Evolutionary conservation across 164 flowering plant species (phyloP), one percentile per base, ranked within the genome.

Genomic region (Tinospora cordifolia): DNA sequence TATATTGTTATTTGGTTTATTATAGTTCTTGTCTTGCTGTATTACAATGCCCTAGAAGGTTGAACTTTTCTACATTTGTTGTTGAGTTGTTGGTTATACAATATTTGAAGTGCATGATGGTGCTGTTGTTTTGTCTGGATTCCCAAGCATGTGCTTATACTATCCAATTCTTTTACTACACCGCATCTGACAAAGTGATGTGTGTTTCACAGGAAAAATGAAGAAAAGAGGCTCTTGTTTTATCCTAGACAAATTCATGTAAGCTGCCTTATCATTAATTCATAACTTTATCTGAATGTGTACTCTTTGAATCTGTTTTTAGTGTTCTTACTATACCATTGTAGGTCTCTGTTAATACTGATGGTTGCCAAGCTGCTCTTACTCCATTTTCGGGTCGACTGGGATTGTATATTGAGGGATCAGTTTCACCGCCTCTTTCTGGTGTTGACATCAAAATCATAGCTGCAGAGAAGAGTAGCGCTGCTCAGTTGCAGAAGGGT

Each of bases 341-440:
- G 69, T 71, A 94, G 97, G 87, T 92, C 38, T 74, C 77, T 5
- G 90, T 92, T 67, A 71, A 74, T 63, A 78, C 77, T 81, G 90
- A 86, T 86, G 93, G 94, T 67, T 95, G 99, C 72, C 98, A 95
- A 87, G 79, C 84, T 80, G 44, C 84, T 34, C 69, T 89, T 73
- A 82, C 87, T 70, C 74, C 84, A 67, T 89, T 91, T 80, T 75
- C 81, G 78, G 94, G 93, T 71, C 87, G 97, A 34, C 65, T 74
- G 71, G 99, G 99, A 15, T 74, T 88, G 59, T 92, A 95, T 71
- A 82, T 91, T 71, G 86, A 89, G 79, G 99, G 99, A 71, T 87
- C 98, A 65, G 94, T 92, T 77, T 83, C 93, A 41, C 98, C 99
- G 25, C 87, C 99, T 62, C 80, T 90, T 76, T 76, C 90, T 72